Evolutionary conservation across 2,329 filamentous ascomycete genomes (phyloP), one percentile per base, ranked within the genome.

Genomic region (Madurella fahalii): DNA sequence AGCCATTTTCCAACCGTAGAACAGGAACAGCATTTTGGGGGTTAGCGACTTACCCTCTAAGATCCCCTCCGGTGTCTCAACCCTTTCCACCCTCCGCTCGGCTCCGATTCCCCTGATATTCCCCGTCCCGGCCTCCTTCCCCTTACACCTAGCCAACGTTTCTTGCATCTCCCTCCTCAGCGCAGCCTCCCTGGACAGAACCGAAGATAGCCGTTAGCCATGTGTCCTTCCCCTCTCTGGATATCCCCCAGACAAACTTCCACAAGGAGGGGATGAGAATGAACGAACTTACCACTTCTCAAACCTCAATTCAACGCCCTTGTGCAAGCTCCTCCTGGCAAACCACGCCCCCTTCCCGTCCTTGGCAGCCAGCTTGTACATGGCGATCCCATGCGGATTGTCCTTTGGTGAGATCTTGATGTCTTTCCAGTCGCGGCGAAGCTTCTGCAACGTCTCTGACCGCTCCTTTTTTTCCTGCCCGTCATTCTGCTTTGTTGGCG

Each of bases 261-360:
- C n/a, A 1, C 34, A 13, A 39, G 20, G 12, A 13, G 40, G 13
- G 8, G 34, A 17, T 31, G 15, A 17, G 34, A 32, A 46, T 41
- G 37, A 46, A 25, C 13, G 16, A 37, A 18, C 34, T 5, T 37
- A 37, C 34, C 34, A 95, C 67, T 83, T 85, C 17, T 82, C 79
- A 68, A 95, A 96, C 0, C 84, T 77, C 17, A 37, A 4, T 3
- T 37, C 95, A 69, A 0, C 86, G 89, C 63, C 40, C 18, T 20
- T 18, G 12, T 96, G 91, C 17, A 95, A 77, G 67, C 90, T 95
- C 47, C 87, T 78, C 52, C 93, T 77, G 20, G 90, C 90, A 71
- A 96, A 97, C 93, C 93, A 97, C 8, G 88, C 79, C 2, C 92
- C 93, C 60, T 86, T 86, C 39, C 90, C 85, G 69, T 97, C 93